Percentiles rank a stretch among this genome's conserved stretches.
Evolutionary conservation across 2,329 filamentous ascomycete species (phyloP).

Genomic region (Fusarium incarnatum): DNA sequence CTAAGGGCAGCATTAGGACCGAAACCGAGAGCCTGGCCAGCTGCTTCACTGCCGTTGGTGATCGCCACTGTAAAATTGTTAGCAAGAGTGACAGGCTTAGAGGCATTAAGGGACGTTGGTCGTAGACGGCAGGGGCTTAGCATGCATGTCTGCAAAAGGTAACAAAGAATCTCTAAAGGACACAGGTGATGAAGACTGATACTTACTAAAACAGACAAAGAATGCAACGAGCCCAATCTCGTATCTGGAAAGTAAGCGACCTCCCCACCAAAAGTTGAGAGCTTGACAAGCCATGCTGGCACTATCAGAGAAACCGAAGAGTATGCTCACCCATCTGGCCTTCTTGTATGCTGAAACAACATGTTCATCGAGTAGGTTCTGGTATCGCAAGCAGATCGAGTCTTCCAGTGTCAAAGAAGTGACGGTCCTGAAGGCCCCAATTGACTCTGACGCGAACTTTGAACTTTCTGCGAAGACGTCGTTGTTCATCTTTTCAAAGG

Average conservation of each 20-base stretch:
- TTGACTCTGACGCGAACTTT: constrained; percentile 79
- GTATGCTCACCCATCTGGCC: constrained; percentile 69
- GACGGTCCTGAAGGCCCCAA: constrained; percentile 79
- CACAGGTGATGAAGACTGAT: background rate
- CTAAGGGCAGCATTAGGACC: constrained; percentile 73
- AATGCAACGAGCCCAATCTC: constrained; percentile 63
- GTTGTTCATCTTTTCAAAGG: constrained; percentile 76
- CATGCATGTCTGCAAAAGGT: background rate
- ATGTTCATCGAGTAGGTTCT: constrained; percentile 67
- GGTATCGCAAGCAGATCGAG: constrained; percentile 71
- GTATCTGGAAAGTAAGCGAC: constrained; percentile 63
- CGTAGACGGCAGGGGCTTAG: background rate
- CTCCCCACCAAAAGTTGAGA: constrained; percentile 75
- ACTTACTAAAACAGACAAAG: constrained; percentile 66
- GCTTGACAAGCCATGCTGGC: constrained; percentile 72
- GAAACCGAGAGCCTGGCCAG: constrained; percentile 65
- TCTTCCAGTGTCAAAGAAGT: constrained; percentile 76
- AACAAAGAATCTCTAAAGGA: background rate
- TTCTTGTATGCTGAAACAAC: constrained; percentile 69
- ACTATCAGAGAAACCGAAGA: constrained; percentile 78
- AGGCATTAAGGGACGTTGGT: background rate
- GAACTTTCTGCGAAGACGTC: constrained; percentile 77
- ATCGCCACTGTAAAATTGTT: constrained; percentile 60
- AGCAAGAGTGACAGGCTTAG: background rate
- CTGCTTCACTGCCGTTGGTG: constrained; percentile 70